phyloP scores from a whole-genome alignment of 2,329 filamentous ascomycete genomes.

The Coniochaeta sp. region DNA sequence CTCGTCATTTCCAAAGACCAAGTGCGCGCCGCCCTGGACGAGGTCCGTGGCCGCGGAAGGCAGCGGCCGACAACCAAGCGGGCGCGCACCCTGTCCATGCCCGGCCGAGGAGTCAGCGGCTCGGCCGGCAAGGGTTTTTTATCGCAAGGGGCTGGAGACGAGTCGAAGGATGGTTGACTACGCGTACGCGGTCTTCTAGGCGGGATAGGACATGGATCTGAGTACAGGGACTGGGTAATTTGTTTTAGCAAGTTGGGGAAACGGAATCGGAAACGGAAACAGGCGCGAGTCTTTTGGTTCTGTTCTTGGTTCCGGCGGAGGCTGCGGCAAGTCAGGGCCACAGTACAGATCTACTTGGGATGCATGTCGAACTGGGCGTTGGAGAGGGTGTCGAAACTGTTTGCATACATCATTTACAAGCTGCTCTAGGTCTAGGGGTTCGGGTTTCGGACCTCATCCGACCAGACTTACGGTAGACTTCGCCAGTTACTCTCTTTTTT shows the following conservation, averaged over 20 bases:
- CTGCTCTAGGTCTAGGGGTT: neutral
- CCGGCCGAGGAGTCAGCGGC: constrained; percentile 6
- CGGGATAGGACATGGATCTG: neutral
- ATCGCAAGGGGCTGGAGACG: neutral
- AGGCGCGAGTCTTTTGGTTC: neutral
- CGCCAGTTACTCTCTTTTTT: too few relatives aligned
- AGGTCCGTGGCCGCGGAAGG: constrained; percentile 12
- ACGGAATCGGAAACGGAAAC: neutral
- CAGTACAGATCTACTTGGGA: neutral
- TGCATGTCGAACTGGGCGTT: neutral
- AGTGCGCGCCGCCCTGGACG: constrained; percentile 20
- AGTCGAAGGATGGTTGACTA: neutral
- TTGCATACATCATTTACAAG: neutral
- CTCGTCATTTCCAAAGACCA: constrained; percentile 26
- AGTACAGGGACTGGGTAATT: neutral
- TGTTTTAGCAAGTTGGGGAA: neutral
- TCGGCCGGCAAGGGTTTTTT: constrained; percentile 1
- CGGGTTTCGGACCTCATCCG: too few relatives aligned
- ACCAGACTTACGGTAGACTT: too few relatives aligned
- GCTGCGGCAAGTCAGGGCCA: neutral
- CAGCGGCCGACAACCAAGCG: constrained; percentile 4
- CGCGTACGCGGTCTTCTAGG: neutral
- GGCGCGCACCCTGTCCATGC: constrained; percentile 15
- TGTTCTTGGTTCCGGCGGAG: neutral
- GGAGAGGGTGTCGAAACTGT: neutral